Conservation (phyloP, 192 early-diverging fungal genomes). For the Entophlyctis luteolus region DNA sequence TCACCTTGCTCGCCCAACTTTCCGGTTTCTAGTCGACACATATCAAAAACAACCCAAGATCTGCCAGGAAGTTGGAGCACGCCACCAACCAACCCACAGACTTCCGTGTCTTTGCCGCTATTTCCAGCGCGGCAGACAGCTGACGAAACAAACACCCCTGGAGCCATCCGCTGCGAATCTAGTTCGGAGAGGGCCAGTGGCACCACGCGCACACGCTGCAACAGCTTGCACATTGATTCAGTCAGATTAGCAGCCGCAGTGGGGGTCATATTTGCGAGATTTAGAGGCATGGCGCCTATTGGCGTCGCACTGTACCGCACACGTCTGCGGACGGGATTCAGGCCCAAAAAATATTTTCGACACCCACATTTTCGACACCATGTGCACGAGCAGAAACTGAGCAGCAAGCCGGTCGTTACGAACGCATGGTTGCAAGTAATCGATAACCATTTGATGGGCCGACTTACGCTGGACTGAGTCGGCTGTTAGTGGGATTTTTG, state of each 20-base stretch:
- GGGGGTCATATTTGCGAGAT: constrained; percentile 25
- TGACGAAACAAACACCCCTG: constrained; percentile 18
- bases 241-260: background rate
- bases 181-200: constrained; percentile 24
- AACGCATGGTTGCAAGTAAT: constrained; percentile 14
- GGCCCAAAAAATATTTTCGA: background rate
- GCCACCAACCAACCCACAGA: constrained; percentile 29
- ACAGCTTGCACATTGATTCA: constrained; percentile 7
- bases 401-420: constrained; percentile 33
- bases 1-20: constrained; percentile 35
- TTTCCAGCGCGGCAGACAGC: no score
- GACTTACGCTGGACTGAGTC: background rate
- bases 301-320: constrained; percentile 23
- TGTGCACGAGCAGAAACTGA: constrained; percentile 34
- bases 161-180: constrained; percentile 22
- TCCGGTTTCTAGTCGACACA: constrained; percentile 29
- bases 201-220: constrained; percentile 28
- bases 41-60: constrained; percentile 35
- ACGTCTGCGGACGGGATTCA: constrained; percentile 9
- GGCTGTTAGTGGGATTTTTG: no score
- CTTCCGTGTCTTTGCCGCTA: constrained; percentile 13
- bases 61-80: constrained; percentile 30
- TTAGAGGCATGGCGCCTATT: constrained; percentile 35
- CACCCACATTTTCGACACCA: constrained; percentile 38
- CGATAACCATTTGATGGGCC: background rate